Percentiles rank a stretch among this genome's conserved stretches.
Conservation (phyloP, 768 basidiomycete genomes). For the Strobilomyces confusus region DNA sequence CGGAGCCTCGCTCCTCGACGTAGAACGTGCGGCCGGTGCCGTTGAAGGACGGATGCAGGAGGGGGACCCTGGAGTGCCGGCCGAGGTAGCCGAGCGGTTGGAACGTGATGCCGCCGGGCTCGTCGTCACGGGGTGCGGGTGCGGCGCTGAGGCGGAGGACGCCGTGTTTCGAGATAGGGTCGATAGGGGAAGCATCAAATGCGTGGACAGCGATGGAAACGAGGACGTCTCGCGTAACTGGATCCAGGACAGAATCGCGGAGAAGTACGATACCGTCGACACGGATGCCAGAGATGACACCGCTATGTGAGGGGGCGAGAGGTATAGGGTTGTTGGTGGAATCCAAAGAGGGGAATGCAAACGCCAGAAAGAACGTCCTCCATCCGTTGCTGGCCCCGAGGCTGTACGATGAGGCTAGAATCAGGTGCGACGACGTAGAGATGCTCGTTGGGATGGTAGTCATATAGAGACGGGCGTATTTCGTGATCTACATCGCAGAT, state of each 20-base stretch:
- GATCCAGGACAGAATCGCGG: constrained; percentile 7
- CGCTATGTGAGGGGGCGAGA: constrained; percentile 8
- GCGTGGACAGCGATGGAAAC: background rate
- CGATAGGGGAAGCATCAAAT: background rate
- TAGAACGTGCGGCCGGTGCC: constrained; percentile 13
- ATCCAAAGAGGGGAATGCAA: constrained; percentile 4
- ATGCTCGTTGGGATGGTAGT: background rate
- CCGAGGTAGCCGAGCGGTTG: background rate
- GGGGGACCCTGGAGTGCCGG: background rate
- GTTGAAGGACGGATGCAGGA: constrained; percentile 10
- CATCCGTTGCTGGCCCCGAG: background rate
- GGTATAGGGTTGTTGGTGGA: background rate
- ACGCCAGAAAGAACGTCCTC: constrained; percentile 12
- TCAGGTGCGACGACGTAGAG: constrained; percentile 17
- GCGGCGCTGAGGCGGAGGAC: constrained; percentile 1
- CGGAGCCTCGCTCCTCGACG: background rate
- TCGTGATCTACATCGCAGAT: background rate
- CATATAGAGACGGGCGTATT: too few relatives aligned
- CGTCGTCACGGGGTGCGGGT: background rate
- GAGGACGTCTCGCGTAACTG: background rate
- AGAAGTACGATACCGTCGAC: background rate
- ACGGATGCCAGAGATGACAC: constrained; percentile 2
- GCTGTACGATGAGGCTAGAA: constrained; percentile 7
- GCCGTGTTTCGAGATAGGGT: background rate
- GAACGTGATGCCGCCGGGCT: constrained; percentile 12